These are phyloP conservation scores for Podila horticola DNA, from an alignment of 192 early-diverging fungal species.

Conservation along the genomic window DNA sequence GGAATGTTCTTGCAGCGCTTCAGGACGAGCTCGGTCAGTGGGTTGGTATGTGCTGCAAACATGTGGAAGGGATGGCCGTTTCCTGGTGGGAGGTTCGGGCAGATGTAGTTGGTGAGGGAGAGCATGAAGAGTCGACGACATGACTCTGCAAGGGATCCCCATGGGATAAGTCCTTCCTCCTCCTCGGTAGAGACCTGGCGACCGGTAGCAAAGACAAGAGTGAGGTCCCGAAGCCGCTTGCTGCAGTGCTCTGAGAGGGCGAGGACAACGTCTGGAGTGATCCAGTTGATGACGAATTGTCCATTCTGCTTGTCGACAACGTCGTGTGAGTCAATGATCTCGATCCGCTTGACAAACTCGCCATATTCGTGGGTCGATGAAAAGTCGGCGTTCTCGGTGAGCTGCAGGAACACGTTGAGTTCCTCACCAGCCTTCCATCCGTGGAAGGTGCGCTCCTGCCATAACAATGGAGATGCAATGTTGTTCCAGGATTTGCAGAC, in stretches of 20 bases:
- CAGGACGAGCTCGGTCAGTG: constrained; percentile 38
- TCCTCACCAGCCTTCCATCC: constrained; percentile 53
- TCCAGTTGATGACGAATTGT: constrained; percentile 52
- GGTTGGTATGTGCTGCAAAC: constrained; percentile 44
- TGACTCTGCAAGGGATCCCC: constrained; percentile 47
- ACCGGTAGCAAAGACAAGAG: constrained; percentile 47
- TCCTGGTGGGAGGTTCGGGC: constrained; percentile 30
- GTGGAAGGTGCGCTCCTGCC: constrained; percentile 51
- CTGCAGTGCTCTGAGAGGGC: constrained; percentile 50
- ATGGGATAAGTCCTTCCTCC: constrained; percentile 47
- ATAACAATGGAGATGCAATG: constrained; percentile 44
- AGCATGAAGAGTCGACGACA: constrained; percentile 48
- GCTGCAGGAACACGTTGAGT: constrained; percentile 41
- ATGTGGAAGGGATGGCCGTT: constrained; percentile 35
- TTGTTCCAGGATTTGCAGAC: constrained; percentile 48
- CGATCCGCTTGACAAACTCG: constrained; percentile 47
- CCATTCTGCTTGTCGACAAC: constrained; percentile 51
- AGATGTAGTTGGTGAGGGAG: constrained; percentile 49
- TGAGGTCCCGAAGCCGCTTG: constrained; percentile 38
- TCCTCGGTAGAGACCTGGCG: constrained; percentile 40
- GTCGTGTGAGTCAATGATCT: constrained; percentile 52
- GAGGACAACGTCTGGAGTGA: constrained; percentile 51
- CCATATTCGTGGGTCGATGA: constrained; percentile 52
- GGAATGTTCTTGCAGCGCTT: constrained; percentile 51
- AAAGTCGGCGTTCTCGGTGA: constrained; percentile 51